Percentiles rank a stretch among this genome's conserved stretches.
Evolutionary conservation across 768 basidiomycete species (phyloP).

Genomic region (Lentinus tigrinus): DNA sequence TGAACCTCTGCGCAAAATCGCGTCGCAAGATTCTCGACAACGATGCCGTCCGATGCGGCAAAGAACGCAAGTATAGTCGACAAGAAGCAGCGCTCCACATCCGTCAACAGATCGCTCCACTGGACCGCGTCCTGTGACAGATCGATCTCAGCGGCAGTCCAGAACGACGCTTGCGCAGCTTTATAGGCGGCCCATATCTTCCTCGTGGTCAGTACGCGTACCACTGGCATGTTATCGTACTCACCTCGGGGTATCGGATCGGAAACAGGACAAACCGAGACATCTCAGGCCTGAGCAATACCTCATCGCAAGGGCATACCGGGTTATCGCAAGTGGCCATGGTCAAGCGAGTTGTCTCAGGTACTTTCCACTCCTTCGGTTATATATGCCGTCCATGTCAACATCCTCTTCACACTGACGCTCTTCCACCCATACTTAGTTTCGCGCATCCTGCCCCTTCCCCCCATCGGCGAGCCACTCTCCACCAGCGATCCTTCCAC

Average conservation of each 20-base stretch:
- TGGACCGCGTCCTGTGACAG: slow-evolving; percentile 39
- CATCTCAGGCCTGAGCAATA: not conserved
- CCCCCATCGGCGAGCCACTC: no score
- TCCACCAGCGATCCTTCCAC: no score
- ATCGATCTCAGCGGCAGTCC: slow-evolving; percentile 43
- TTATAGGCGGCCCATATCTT: slow-evolving; percentile 56
- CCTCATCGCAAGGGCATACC: not conserved
- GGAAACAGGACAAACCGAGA: not conserved
- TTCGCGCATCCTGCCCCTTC: no score
- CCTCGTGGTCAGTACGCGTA: not conserved
- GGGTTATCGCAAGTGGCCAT: no score
- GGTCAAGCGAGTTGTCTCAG: no score
- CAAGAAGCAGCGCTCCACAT: slow-evolving; percentile 50
- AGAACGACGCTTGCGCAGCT: slow-evolving; percentile 49
- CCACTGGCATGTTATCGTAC: not conserved
- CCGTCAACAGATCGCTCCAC: slow-evolving; percentile 47
- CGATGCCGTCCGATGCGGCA: slow-evolving; percentile 52
- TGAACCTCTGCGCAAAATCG: slow-evolving; percentile 51
- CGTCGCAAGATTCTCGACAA: slow-evolving; percentile 54
- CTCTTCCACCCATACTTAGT: no score
- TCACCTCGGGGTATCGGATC: not conserved
- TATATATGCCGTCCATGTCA: no score
- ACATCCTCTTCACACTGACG: no score
- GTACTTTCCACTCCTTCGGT: no score
- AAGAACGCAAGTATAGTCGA: slow-evolving; percentile 54